Evolutionary conservation across 1,284 basidiomycete genomes (phyloP).

Genomic region (Irpex rosettiformis): DNA sequence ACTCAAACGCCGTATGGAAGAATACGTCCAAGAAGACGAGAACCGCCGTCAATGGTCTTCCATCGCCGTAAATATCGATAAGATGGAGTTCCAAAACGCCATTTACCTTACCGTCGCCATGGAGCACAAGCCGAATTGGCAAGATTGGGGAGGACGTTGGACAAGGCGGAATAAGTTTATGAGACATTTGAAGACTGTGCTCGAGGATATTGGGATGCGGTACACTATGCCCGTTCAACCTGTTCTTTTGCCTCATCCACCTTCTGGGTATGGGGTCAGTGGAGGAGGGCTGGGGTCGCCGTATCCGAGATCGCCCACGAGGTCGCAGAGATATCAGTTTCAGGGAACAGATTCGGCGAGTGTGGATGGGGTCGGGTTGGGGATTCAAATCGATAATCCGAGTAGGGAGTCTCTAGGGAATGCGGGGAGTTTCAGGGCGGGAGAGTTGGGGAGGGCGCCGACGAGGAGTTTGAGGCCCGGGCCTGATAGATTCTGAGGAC

Average conservation of each 20-base stretch:
- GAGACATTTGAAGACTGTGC: conserved; percentile 62
- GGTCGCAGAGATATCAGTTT: conserved; percentile 3
- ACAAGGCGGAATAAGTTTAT: conserved; percentile 67
- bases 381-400: neutral
- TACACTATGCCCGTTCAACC: conserved; percentile 75
- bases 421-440: conserved; percentile 22
- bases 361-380: conserved; percentile 6
- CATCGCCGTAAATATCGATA: conserved; percentile 62
- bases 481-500: neutral
- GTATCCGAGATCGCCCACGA: conserved; percentile 17
- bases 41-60: conserved; percentile 68
- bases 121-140: conserved; percentile 83
- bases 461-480: conserved; percentile 1
- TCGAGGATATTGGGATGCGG: conserved; percentile 70
- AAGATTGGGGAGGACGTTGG: conserved; percentile 84
- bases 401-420: conserved; percentile 22
- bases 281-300: conserved; percentile 7
- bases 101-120: conserved; percentile 67
- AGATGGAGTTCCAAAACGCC: conserved; percentile 75
- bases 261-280: neutral
- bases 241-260: conserved; percentile 45
- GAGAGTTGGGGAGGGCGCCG: conserved; percentile 14
- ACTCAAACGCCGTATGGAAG: conserved; percentile 53
- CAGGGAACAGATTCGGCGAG: conserved; percentile 4
- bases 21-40: conserved; percentile 58